These are phyloP conservation scores for Amylostereum areolatum DNA, from an alignment of 1,284 basidiomycete genomes.

Conservation along the genomic window DNA sequence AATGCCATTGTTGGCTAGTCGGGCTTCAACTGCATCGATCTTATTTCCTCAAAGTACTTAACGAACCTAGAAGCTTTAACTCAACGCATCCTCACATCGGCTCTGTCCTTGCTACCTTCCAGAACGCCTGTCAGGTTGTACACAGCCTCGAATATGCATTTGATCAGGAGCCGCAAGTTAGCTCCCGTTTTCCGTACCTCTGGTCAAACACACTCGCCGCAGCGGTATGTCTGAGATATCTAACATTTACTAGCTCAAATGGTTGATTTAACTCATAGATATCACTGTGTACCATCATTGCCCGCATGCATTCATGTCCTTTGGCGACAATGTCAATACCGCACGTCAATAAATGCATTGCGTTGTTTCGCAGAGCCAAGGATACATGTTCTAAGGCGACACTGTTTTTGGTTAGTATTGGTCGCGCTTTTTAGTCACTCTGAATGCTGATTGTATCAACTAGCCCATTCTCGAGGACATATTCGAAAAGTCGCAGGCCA, in stretches of 20 bases:
- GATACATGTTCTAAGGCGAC: no score
- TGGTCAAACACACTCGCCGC: neutral
- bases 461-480: no score
- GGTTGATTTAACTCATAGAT: neutral
- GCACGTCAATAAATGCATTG: neutral
- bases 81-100: slow-evolving; percentile 49
- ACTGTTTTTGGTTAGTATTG: no score
- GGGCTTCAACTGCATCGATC: slow-evolving; percentile 63
- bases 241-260: neutral
- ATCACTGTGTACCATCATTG: neutral
- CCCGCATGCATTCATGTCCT: neutral
- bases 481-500: neutral
- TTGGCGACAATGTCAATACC: neutral
- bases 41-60: slow-evolving; percentile 67
- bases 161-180: neutral
- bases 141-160: neutral
- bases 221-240: neutral
- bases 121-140: slow-evolving; percentile 17
- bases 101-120: slow-evolving; percentile 61
- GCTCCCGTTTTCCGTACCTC: neutral
- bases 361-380: no score
- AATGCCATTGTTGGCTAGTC: slow-evolving; percentile 31
- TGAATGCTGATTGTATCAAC: no score
- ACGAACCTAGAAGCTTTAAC: slow-evolving; percentile 54
- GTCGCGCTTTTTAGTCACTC: no score